Evolutionary conservation across 179 eudicot genomes (phyloP), one percentile per base, ranked within the genome.

Genomic region (Dionaea muscipula): DNA sequence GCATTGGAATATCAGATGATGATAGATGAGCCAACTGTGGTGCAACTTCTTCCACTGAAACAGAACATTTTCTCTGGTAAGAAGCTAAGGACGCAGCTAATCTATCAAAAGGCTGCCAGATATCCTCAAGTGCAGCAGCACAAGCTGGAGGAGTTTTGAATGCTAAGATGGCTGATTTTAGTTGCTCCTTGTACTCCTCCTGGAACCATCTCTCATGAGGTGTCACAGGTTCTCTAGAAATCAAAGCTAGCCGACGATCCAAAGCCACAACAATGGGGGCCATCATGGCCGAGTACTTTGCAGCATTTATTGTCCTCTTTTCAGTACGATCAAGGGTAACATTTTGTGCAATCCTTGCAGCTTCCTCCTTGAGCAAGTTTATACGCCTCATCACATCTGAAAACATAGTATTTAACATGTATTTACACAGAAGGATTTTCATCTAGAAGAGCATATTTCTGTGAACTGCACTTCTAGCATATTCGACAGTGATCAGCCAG

Each of bases 271-370:
- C 70, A 61, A 89, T 78, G 26, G 99, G 96, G 66, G 99, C 90
- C 99, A 94, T 94, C 99, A 94, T 94, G 47, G 99, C 99, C 23
- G 95, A 83, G 70, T 89, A 94, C 62, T 78, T 94, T 50, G 96
- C 90, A 66, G 96, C 90, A 71, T 83, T 94, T 64, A 94, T 94
- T 69, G 78, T 94, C 69, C 72, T 73, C 81, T 94, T 94, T 74
- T 94, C 96, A 63, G 63, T 77, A 45, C 76, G 82, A 74, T 85
- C 89, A 50, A 94, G 95, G 55, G 96, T 94, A 46, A 57, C 50
- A 65, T 81, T 94, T 59, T 78, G 84, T 39, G 90, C 78, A 47
- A 85, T 78, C 61, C 99, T 75, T 57, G 82, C 79, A 62, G 95
- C 99, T 75, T 94, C 99, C 76, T 94, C 99, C 77, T 89, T 94